A percentile compares a stretch with the other conserved stretches of the same genome.
These are phyloP conservation scores for Silybum marianum DNA, from an alignment of 129 eudicot species.

Conservation along the genomic window DNA sequence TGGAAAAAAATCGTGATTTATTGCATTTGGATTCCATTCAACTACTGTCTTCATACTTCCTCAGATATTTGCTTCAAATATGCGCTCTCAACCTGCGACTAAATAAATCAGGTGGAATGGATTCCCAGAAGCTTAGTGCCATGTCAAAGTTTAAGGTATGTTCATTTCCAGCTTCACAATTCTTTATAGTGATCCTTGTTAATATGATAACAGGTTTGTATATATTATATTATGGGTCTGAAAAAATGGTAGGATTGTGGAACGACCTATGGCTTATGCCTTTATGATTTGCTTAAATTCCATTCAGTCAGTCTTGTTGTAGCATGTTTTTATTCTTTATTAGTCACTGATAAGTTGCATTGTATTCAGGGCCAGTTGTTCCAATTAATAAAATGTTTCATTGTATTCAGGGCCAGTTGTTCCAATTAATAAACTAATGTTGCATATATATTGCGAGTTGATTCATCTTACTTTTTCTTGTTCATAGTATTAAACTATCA, in stretches of 20 bases:
- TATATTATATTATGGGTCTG: background rate
- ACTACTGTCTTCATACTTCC: conserved; percentile 73
- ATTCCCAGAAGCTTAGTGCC: conserved; percentile 86
- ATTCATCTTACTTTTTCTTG: too few species aligned
- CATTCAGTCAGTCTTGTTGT: background rate
- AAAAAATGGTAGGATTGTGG: background rate
- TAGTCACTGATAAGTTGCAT: conserved; percentile 19
- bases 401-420: too few species aligned
- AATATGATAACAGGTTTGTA: background rate
- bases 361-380: conserved; percentile 68
- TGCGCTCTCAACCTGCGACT: conserved; percentile 57
- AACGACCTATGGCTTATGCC: background rate
- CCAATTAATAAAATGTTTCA: conserved; percentile 81
- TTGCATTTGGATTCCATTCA: conserved; percentile 64
- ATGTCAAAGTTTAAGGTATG: conserved; percentile 78
- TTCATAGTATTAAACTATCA: too few species aligned
- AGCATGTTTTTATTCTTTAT: conserved; percentile 8
- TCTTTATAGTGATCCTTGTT: background rate
- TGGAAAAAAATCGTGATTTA: conserved; percentile 72
- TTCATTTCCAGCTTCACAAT: background rate
- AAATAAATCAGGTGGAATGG: conserved; percentile 84
- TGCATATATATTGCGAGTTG: too few species aligned
- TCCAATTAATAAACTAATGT: too few species aligned
- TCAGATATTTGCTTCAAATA: conserved; percentile 59
- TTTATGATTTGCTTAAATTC: background rate